These are phyloP conservation scores for Aaosphaeria pasadenensis DNA, from an alignment of 2,329 filamentous ascomycete genomes.

Conservation along the genomic window DNA sequence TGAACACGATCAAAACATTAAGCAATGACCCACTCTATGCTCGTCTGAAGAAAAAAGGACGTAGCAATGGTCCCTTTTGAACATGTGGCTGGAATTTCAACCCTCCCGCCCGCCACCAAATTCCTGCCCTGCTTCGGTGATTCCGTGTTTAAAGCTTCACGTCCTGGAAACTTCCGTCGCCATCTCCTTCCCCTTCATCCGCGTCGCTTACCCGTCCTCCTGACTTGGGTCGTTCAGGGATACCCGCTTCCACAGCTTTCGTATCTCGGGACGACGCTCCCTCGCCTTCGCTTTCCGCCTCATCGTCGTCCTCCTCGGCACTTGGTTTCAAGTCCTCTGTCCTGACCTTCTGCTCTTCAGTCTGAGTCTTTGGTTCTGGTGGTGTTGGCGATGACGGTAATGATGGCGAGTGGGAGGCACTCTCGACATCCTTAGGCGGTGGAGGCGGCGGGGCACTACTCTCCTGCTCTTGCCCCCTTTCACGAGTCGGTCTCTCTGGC, in stretches of 20 bases:
- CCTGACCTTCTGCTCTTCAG: conserved; percentile 32
- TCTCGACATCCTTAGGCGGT: conserved; percentile 24
- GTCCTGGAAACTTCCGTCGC: conserved; percentile 33
- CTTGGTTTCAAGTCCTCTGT: conserved; percentile 30
- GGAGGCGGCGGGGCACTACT: conserved; percentile 29
- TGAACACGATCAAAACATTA: too few species aligned
- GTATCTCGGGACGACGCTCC: conserved; percentile 11
- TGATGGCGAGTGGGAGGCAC: not conserved
- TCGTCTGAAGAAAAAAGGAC: too few species aligned
- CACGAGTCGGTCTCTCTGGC: conserved; percentile 39
- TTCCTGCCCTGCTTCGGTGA: not conserved
- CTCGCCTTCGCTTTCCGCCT: conserved; percentile 16
- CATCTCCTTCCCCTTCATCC: conserved; percentile 2
- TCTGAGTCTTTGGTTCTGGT: conserved; percentile 27
- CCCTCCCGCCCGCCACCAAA: too few species aligned
- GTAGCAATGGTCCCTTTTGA: too few species aligned
- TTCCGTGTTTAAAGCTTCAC: conserved; percentile 17
- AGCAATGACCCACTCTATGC: too few species aligned
- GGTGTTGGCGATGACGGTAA: conserved; percentile 8
- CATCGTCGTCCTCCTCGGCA: conserved; percentile 20
- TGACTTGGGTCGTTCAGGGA: conserved; percentile 25
- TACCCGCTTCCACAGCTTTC: conserved; percentile 24
- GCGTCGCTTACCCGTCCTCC: conserved; percentile 26
- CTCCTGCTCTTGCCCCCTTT: conserved; percentile 16
- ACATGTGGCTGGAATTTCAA: too few species aligned